Evolutionary conservation across 2,329 filamentous ascomycete species (phyloP), one percentile per base, ranked within the genome.

Genomic region (Neonectria faginata): DNA sequence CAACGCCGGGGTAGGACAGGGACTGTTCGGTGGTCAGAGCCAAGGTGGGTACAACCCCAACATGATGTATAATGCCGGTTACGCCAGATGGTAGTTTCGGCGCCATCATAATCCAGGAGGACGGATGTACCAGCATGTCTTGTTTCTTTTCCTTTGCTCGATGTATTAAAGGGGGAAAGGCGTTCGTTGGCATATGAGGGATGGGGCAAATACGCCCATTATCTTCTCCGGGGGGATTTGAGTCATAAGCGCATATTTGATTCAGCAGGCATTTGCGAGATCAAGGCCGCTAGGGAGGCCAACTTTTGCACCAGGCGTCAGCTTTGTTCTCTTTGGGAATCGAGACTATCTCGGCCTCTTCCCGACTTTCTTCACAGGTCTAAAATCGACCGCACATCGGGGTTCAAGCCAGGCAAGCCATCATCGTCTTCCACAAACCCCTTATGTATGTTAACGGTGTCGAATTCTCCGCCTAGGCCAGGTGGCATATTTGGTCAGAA

Each of bases 41-140:
- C 92, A 97, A 95, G 93, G 93, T 96, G 94, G 93, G 91, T 97
- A 97, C 89, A 94, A 92, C 79, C 88, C 89, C 76, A 89, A 85
- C 81, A 91, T 93, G 88, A 92, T 97, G 87, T 97, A 97, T 79
- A 87, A 86, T 81, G 85, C 87, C 79, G 88, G 88, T 78, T 89
- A 90, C 79, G 84, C 85, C 76, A 85, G 91, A 78, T 94, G 91
- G 91, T 93, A 79, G 75, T 70, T 65, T 55, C 64, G 66, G 68
- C 59, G 65, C 61, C 61, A 52, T 52, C 62, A 60, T 66, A 64
- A 62, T 55, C 48, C 59, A 50, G 60, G 65, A 63, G 63, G 61
- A 65, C 54, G 60, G 59, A 67, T 74, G 71, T 71, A 64, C 57
- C 56, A 58, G 67, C 71, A 70, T 67, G 68, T 68, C 70, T 70